Evolutionary conservation across 176 grass and related monocot genomes (phyloP).

Genomic region (Hordeum vulgare): MorexV3_pseudomolecules_assembly NC_058518.1:391465809-391466308

Average conservation of each 20-base stretch:
- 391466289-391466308: not conserved
- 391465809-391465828: not conserved
- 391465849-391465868: not conserved
- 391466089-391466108: constrained; percentile 47
- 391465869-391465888: not conserved
- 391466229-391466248: not conserved
- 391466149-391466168: constrained; percentile 24
- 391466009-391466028: constrained; percentile 66
- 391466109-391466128: constrained; percentile 39
- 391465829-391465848: not conserved
- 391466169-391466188: not conserved
- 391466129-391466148: constrained; percentile 69
- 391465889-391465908: not conserved
- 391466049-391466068: constrained; percentile 61
- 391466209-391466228: not conserved
- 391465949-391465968: constrained; percentile 35
- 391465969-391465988: constrained; percentile 35
- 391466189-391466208: not conserved
- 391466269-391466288: not conserved
- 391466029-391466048: constrained; percentile 69
- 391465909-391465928: not conserved
- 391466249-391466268: not conserved
- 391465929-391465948: not conserved
- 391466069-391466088: constrained; percentile 62
- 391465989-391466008: constrained; percentile 57